Evolutionary conservation across 1,139 yeast species (phyloP), one percentile per base, ranked within the genome.

Genomic region (Suhomyces taliae): DNA sequence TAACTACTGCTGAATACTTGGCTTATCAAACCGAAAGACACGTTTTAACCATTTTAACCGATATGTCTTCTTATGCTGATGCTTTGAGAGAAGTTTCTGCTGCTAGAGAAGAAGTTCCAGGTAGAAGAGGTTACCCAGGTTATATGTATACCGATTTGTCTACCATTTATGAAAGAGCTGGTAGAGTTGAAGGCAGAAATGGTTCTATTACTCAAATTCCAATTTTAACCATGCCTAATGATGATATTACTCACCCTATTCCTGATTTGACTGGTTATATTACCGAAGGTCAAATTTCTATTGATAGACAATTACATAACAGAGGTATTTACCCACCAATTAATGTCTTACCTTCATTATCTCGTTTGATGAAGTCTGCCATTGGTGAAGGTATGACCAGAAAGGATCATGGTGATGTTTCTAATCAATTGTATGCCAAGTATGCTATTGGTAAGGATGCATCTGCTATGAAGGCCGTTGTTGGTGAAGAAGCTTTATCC

Each of bases 81-180:
- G 99, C 99, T 37, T 80, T 93, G 67, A 91, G 99, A 84, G 99
- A 93, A 78, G 99, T 93, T 46, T 90, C 98, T 51, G 99, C 99
- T 52, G 99, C 99, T 44, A 89, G 99, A 81, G 99, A 93, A 77
- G 99, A 93, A 77, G 99, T 93, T 41, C 99, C 99, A 65, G 99
- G 99, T 80, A 90, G 99, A 83, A 90, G 99, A 85, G 99, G 99
- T 79, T 93, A 93, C 74, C 99, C 99, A 55, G 99, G 99, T 87
- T 93, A 93, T 73, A 93, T 93, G 99, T 93, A 93, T 77, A 93
- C 99, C 44, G 99, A 93, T 85, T 89, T 93, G 79, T 88, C 98
- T 46, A 93, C 98, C 51, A 90, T 93, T 65, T 93, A 93, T 71
- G 99, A 93, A 78, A 88, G 99, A 78, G 99, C 99, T 39, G 99